Base-by-base conservation (phyloP, 2,329 filamentous ascomycete genomes). In the Colletotrichum lindemuthianum region DNA sequence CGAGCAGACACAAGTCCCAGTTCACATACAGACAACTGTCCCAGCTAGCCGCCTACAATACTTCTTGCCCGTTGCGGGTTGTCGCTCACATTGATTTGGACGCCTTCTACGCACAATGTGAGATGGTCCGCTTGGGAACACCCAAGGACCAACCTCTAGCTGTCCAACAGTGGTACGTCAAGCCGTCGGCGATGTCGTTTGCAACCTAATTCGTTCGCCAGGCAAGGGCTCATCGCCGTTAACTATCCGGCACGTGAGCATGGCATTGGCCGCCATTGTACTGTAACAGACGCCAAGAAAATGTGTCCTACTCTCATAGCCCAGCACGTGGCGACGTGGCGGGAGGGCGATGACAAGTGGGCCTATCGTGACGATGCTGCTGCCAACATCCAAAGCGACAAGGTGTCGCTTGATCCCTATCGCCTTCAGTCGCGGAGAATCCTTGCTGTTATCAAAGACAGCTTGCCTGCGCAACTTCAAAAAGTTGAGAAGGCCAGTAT, bases 21-120 rank as follows among this genome's bases (percentile, higher is more conserved):
- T 98, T 96, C 78, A 97, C 93, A 3, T 93, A 92, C 75, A 92
- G 91, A 66, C 90, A 98, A 58, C 84, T 98, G 13, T 84, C 87
- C 39, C 90, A 94, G 68, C 86, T 98, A 61, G 87, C 89, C 7
- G 84, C 88, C 9, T 93, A 86, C 69, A 88, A 87, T 39, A 83
- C 89, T 0, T 87, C 88, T 8, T 93, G 88, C 54, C 95, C 95
- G 1, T 83, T 99, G 40, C 89, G 96, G 49, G 91, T 96, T 34
- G 88, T 97, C 70, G 92, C 93, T 7, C 94, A 97, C 76, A 88
- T 98, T 68, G 96, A 99, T 73, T 88, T 99, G 65, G 96, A 99
- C 85, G 95, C 95, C 43, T 99, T 99, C 78, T 99, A 99, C 76
- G 91, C 92, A 4, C 96, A 99, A 81, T 97, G 93, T 74, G 96